phyloP scores from a whole-genome alignment of 2,329 filamentous ascomycete genomes.

The Leptoxyphium fumago region DNA sequence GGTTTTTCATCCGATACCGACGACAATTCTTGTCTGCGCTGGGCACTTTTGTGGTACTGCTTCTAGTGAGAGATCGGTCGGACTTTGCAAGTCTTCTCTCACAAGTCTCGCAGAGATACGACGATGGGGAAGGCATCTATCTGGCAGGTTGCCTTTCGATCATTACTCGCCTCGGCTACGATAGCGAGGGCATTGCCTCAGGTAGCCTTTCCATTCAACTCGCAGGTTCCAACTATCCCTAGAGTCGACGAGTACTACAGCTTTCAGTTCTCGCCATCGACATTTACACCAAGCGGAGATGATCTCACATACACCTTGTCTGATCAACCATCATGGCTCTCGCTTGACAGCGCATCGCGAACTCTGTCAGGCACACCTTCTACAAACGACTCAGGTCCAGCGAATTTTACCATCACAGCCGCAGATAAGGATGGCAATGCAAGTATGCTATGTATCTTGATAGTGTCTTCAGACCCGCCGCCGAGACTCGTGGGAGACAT shows the following conservation, averaged over 20 bases:
- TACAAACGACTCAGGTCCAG: slow-evolving; percentile 40
- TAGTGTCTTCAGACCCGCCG: slow-evolving; percentile 46
- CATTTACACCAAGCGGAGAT: slow-evolving; percentile 47
- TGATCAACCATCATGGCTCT: slow-evolving; percentile 57
- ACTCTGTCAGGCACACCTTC: slow-evolving; percentile 58
- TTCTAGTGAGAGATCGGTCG: too few species aligned
- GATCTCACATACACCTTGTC: slow-evolving; percentile 52
- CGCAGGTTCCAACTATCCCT: slow-evolving; percentile 69
- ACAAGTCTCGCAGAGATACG: too few species aligned
- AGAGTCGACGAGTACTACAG: slow-evolving; percentile 51
- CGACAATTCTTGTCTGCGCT: too few species aligned
- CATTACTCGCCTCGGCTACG: not conserved
- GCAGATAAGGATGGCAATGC: slow-evolving; percentile 41
- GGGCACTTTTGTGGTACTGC: too few species aligned
- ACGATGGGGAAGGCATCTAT: too few species aligned
- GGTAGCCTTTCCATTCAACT: slow-evolving; percentile 60
- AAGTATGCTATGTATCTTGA: slow-evolving; percentile 51
- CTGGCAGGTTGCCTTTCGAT: too few species aligned
- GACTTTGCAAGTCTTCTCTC: too few species aligned
- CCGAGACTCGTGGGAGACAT: slow-evolving; percentile 44
- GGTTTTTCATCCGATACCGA: too few species aligned
- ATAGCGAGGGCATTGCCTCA: slow-evolving; percentile 17
- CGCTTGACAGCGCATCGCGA: slow-evolving; percentile 48
- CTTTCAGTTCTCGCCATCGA: slow-evolving; percentile 58
- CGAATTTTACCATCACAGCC: slow-evolving; percentile 53